Evolutionary conservation across 352 stramenopile species (phyloP), one percentile per base, ranked within the genome.

Genomic region (Phytophthora litchii): DNA sequence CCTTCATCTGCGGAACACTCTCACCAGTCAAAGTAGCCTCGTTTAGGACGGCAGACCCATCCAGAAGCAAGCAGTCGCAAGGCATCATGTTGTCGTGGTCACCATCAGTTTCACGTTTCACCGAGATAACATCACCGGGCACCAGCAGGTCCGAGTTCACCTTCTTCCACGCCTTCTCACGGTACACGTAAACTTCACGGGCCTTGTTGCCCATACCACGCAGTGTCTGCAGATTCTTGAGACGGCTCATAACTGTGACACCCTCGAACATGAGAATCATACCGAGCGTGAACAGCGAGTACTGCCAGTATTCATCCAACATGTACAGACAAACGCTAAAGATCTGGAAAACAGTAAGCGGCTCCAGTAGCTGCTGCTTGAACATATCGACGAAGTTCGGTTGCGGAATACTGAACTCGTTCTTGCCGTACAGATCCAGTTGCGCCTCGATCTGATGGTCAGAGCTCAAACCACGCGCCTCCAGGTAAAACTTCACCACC

Each of bases 231-330:
- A 99, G 70, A 67, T 95, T 96, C 70, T 98, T 98, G 45, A 98
- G 80, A 34, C 97, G 89, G 66, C 98, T 97, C 49, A 96, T 91
- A 11, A 97, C 96, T 1, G 98, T 95, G 11, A 97, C 97, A 23
- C 86, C 91, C 69, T 99, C 98, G 60, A 99, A 99, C 71, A 99
- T 88, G 45, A 99, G 69, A 45, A 99, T 94, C 81, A 99, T 99
- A 36, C 86, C 79, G 10, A 99, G 80, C 40, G 97, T 99, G 62
- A 99, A 99, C n/a, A 99, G 76, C 25, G 94, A 97, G 80, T 99
- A 99, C 75, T 99, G 96, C 96, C 97, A 99, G 82, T 99, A 99
- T 72, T 99, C 98, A 76, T 99, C 98, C 12, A 99, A 80, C 78
- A 94, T 98, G 90, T 98, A 99, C 19, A 99, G 76, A 20, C 96